phyloP scores from a whole-genome alignment of 2,329 filamentous ascomycete species.

The Rutstroemia sp. region DNA sequence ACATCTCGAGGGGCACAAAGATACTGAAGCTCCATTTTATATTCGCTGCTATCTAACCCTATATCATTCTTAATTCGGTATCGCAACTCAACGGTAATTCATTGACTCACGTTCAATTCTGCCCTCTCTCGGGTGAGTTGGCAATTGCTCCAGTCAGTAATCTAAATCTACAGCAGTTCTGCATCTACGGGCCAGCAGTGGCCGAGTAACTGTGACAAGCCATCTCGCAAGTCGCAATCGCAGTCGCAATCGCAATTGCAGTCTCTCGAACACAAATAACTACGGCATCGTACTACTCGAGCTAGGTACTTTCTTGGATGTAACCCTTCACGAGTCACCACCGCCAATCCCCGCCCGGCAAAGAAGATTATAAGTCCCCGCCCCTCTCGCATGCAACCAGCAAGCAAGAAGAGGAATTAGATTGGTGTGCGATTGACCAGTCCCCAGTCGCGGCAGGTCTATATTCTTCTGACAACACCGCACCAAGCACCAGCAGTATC shows the following conservation, averaged over 20 bases:
- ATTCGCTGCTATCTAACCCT: background rate
- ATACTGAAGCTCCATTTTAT: background rate
- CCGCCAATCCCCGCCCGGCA: background rate
- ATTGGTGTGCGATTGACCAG: background rate
- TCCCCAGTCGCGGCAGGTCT: background rate
- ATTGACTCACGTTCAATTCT: background rate
- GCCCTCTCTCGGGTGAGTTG: background rate
- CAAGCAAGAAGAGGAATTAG: background rate
- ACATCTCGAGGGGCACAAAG: slow-evolving; percentile 2
- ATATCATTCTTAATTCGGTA: background rate
- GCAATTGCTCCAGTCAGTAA: slow-evolving; percentile 7
- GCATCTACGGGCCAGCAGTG: no score
- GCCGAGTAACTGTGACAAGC: background rate
- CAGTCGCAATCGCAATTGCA: background rate
- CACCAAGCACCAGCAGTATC: background rate
- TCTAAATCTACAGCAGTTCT: background rate
- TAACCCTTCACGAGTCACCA: background rate
- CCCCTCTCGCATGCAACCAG: slow-evolving; percentile 7
- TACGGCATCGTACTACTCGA: background rate
- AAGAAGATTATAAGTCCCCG: slow-evolving; percentile 5
- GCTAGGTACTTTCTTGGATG: background rate
- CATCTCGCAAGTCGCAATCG: slow-evolving; percentile 8
- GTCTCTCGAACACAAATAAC: background rate
- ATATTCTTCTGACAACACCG: background rate
- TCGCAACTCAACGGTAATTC: background rate